phyloP scores from a whole-genome alignment of 768 basidiomycete species.

The Lactarius hatsudake region DNA sequence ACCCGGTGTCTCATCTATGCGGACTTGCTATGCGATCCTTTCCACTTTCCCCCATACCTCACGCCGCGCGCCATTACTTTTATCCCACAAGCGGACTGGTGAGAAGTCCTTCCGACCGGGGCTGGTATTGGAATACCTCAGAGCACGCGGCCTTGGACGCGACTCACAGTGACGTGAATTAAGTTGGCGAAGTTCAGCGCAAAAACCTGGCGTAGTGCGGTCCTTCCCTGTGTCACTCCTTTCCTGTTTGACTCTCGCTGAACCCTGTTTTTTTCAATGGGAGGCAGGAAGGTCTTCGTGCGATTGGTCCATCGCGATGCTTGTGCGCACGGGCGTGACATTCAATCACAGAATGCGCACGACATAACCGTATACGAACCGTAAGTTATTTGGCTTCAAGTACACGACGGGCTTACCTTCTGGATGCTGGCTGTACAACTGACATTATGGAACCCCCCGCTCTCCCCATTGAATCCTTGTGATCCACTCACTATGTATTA shows the following conservation, averaged over 20 bases:
- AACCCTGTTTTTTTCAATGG: constrained; percentile 32
- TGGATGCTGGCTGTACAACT: constrained; percentile 59
- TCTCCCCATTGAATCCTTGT: neutral
- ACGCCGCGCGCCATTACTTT: constrained; percentile 2
- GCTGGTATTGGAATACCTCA: constrained; percentile 44
- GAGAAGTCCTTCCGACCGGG: constrained; percentile 43
- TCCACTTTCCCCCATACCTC: constrained; percentile 6
- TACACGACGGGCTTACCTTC: constrained; percentile 60
- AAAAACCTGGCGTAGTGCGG: constrained; percentile 35
- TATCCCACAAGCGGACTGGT: constrained; percentile 7
- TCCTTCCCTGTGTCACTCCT: neutral
- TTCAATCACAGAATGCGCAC: constrained; percentile 45
- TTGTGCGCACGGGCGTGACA: constrained; percentile 48
- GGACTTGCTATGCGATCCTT: constrained; percentile 33
- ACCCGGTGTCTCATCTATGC: constrained; percentile 31
- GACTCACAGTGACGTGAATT: constrained; percentile 61
- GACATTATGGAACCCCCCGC: constrained; percentile 48
- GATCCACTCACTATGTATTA: constrained; percentile 39
- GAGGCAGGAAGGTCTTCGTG: constrained; percentile 50
- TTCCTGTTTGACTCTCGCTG: neutral
- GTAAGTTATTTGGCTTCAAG: constrained; percentile 43
- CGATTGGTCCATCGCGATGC: constrained; percentile 36
- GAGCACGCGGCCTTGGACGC: constrained; percentile 38
- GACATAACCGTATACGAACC: constrained; percentile 34
- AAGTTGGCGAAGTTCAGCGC: constrained; percentile 44